Evolutionary conservation across 352 stramenopile genomes (phyloP), one percentile per base, ranked within the genome.

Genomic region (Phytophthora sp.): DNA sequence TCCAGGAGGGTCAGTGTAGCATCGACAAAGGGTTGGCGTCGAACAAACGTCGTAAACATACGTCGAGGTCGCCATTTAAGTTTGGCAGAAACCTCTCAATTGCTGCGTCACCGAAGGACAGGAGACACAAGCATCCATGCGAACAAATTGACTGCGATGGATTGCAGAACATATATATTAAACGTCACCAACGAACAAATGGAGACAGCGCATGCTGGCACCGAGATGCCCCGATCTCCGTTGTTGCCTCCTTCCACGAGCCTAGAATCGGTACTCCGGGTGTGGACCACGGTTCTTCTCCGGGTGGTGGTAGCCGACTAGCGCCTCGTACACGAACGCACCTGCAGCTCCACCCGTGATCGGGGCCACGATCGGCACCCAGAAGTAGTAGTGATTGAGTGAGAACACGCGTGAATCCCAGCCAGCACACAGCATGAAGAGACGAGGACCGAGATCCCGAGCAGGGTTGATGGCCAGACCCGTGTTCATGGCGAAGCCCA

Each of bases 361-460:
- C 38, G 79, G 79, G 9, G 57, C 79, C 12, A 88, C 71, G 23
- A 88, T 67, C 13, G 79, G 79, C 3, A 88, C 51, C 79, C 76
- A 88, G 47, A 84, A 88, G 74, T 88, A 88, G 61, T 76, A 58
- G 55, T 82, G 57, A 36, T 64, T 65, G 3, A 68, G 20, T 16
- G 70, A 71, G 68, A 88, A 86, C 20, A 82, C 73, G 36, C 66
- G 58, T 23, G 63, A 72, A 29, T 76, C 79, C 71, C 74, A 85
- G 53, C 79, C 79, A 53, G 76, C 79, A 16, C 71, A 47, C 38
- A 54, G 18, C 30, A 77, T 71, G 42, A 87, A 74, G 39, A 86
- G 27, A 18, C 77, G 71, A 49, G 75, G 61, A 7, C 74, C 71
- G n/a, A 82, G 60, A 29, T 82, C 71, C 11, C 74, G 71, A 11